Evolutionary conservation across 345 rosid species (phyloP).

Genomic region (Gossypium rotundifolium): DNA sequence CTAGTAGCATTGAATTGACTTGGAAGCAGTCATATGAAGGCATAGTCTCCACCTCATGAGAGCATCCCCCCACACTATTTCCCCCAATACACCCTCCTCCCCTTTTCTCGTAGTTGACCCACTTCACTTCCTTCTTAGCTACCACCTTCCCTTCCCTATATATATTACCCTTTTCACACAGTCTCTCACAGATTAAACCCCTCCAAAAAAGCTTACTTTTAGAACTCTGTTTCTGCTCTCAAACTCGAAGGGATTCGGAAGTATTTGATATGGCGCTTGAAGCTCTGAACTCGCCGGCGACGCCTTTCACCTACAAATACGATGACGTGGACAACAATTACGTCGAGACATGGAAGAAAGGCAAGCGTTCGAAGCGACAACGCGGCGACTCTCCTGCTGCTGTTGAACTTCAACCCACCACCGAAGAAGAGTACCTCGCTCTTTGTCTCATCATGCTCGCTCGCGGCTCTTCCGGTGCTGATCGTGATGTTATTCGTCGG

Average conservation of each 20-base stretch:
- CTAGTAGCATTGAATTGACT: conserved; percentile 31
- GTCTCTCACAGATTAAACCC: background rate
- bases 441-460: conserved; percentile 19
- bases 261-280: conserved; percentile 53
- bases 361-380: conserved; percentile 10
- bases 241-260: background rate
- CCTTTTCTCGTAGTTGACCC: conserved; percentile 46
- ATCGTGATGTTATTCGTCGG: background rate
- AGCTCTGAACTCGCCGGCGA: conserved; percentile 49
- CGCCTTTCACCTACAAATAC: conserved; percentile 10
- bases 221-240: background rate
- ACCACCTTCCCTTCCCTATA: conserved; percentile 14
- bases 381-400: background rate
- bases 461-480: background rate
- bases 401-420: background rate
- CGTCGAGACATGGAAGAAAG: conserved; percentile 17
- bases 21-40: conserved; percentile 19
- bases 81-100: background rate
- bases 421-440: conserved; percentile 19
- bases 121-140: conserved; percentile 32
- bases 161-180: conserved; percentile 19
- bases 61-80: no score
- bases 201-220: background rate
- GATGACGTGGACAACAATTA: conserved; percentile 7
- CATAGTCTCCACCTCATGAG: no score